These are phyloP conservation scores for Hirschioporus abietinus DNA, from an alignment of 768 basidiomycete species.

Conservation along the genomic window DNA sequence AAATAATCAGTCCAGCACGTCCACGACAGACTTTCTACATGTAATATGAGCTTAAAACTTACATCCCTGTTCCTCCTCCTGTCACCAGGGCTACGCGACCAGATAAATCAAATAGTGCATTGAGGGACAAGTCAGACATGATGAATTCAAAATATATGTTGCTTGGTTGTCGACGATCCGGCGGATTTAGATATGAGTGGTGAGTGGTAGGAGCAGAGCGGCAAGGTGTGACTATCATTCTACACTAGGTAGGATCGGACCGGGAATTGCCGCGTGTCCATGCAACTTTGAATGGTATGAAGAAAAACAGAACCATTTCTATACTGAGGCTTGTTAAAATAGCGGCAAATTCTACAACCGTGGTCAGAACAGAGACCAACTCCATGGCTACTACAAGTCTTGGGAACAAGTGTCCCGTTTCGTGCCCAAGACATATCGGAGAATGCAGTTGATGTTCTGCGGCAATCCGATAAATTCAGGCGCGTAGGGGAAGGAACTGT, in stretches of 20 bases:
- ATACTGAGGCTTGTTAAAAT: neutral
- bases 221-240: too few species aligned
- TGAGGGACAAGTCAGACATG: slow-evolving; percentile 7
- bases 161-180: neutral
- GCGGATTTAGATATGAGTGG: neutral
- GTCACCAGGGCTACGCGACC: slow-evolving; percentile 51
- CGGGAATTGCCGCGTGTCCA: neutral
- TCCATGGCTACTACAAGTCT: neutral
- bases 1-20: neutral
- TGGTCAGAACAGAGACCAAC: neutral
- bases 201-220: neutral
- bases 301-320: neutral
- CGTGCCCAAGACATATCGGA: neutral
- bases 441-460: neutral
- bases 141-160: neutral
- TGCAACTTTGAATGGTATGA: neutral
- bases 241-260: neutral
- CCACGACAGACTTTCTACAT: neutral
- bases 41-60: neutral
- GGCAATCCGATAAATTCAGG: neutral
- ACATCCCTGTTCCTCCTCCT: slow-evolving; percentile 46
- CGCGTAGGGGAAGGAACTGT: neutral
- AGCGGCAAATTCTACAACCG: neutral
- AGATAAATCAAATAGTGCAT: slow-evolving; percentile 36
- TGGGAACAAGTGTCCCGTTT: neutral